Conservation (phyloP, 768 basidiomycete species). For the Pleurotus tuber-regium region DNA sequence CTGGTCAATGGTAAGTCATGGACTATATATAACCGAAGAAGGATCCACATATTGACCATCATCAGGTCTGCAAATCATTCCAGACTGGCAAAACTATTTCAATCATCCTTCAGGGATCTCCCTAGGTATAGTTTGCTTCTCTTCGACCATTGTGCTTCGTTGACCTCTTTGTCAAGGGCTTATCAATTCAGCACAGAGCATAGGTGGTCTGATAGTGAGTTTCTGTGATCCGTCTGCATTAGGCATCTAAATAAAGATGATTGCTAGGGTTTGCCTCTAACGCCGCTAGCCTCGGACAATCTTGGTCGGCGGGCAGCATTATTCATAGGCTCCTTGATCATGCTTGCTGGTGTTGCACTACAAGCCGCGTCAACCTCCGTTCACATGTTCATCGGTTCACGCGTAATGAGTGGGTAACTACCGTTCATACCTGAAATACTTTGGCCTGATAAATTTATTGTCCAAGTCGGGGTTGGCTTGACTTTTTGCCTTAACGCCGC, state of each 20-base stretch:
- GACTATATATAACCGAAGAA: neutral
- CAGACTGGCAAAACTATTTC: conserved; percentile 60
- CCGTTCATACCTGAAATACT: neutral
- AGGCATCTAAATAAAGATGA: neutral
- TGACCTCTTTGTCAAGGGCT: conserved; percentile 37
- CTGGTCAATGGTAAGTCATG: conserved; percentile 45
- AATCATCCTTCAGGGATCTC: conserved; percentile 46
- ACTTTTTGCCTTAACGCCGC: conserved; percentile 61
- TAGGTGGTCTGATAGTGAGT: conserved; percentile 51
- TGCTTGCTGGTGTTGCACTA: conserved; percentile 60
- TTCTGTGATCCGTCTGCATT: neutral
- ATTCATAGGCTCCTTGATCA: conserved; percentile 58
- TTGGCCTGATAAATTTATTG: neutral
- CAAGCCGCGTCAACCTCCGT: conserved; percentile 49
- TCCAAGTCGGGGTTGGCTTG: conserved; percentile 60
- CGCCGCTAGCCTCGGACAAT: conserved; percentile 57
- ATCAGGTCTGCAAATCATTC: conserved; percentile 64
- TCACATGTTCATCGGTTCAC: conserved; percentile 53
- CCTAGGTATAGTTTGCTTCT: conserved; percentile 34
- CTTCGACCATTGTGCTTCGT: neutral
- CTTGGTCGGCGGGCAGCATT: conserved; percentile 61
- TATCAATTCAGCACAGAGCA: conserved; percentile 63
- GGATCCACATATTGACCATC: conserved; percentile 15
- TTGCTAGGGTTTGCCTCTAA: conserved; percentile 54
- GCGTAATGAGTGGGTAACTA: conserved; percentile 45